Conservation (phyloP, 2,329 filamentous ascomycete genomes). For the Ploettnerulaceae sp. region DNA sequence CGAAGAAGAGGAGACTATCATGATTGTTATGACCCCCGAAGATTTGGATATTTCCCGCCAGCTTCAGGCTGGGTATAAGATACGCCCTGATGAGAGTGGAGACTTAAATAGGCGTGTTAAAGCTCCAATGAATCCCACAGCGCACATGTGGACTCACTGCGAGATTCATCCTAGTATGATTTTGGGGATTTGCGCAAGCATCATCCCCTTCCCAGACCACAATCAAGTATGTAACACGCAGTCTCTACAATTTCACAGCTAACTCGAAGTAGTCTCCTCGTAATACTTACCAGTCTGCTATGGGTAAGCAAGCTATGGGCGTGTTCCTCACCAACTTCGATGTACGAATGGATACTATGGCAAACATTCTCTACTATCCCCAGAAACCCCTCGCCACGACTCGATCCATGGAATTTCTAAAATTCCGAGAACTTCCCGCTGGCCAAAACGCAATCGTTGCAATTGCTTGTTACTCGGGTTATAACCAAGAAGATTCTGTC, state of each 20-base stretch:
- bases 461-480: slow-evolving; percentile 94
- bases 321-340: slow-evolving; percentile 97
- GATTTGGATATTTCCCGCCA: slow-evolving; percentile 77
- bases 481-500: slow-evolving; percentile 99
- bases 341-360: slow-evolving; percentile 98
- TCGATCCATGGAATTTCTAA: slow-evolving; percentile 96
- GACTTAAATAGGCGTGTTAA: slow-evolving; percentile 85
- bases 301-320: slow-evolving; percentile 99
- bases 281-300: slow-evolving; percentile 98
- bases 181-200: slow-evolving; percentile 94
- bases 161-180: slow-evolving; percentile 99
- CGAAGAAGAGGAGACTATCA: slow-evolving; percentile 95
- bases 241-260: slow-evolving; percentile 32
- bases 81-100: slow-evolving; percentile 56
- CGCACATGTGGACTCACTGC: slow-evolving; percentile 94
- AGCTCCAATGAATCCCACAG: slow-evolving; percentile 78
- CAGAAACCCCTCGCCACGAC: slow-evolving; percentile 97
- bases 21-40: slow-evolving; percentile 99
- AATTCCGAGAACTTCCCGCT: slow-evolving; percentile 93
- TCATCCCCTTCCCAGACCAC: slow-evolving; percentile 99
- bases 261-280: slow-evolving; percentile 67
- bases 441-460: slow-evolving; percentile 98
- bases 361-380: slow-evolving; percentile 97
- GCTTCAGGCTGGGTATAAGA: slow-evolving; percentile 59
- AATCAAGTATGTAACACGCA: slow-evolving; percentile 61